Base-by-base conservation (phyloP, 73 alveolate genomes). In the Breviolum minutum region DNA sequence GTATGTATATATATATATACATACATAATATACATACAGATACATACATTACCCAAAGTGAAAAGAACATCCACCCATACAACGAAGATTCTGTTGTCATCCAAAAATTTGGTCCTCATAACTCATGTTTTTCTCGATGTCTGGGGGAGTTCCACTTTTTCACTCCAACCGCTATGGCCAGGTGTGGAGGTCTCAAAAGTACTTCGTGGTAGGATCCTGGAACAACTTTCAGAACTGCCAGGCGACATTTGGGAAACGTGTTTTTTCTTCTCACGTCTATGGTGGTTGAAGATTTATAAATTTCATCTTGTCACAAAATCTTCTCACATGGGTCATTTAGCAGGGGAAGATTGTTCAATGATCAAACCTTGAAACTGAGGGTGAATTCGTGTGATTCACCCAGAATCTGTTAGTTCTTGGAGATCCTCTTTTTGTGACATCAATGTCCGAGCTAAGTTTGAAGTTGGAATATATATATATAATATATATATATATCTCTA, bases 141-240 rank as follows among this genome's bases (percentile, higher is more conserved):
- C 4, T 66, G 2, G 74, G 74, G 22, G 22, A 66, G 74, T 16
- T 1, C 1, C 26, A 66, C 74, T 66, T 40, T 40, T 40, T 40
- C 54, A 40, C 54, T 40, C 54, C 54, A 3, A 40, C 54, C 54
- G 3, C 54, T 40, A 40, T 3, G 3, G 54, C 54, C 54, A 40
- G 54, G 54, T 40, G 54, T 40, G 54, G 54, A 40, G 54, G 54
- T 40, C 54, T 40, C 92, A 83, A 48, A 19, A 7, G 11, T 85
- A 62, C 94, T 85, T 7, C 19, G 94, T 85, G 19, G 94, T 61
- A 16, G 94, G 94, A 24, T 85, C 94, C 7, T 85, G 94, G 94
- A 68, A 85, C 94, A 85, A 62, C 79, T 85, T 85, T 22, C 71
- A 48, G 60, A 32, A 26, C 29, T 83, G 92, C 92, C 32, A 83